Conservation (phyloP, 2,329 filamentous ascomycete genomes). For the Fusarium acutatum region DNA sequence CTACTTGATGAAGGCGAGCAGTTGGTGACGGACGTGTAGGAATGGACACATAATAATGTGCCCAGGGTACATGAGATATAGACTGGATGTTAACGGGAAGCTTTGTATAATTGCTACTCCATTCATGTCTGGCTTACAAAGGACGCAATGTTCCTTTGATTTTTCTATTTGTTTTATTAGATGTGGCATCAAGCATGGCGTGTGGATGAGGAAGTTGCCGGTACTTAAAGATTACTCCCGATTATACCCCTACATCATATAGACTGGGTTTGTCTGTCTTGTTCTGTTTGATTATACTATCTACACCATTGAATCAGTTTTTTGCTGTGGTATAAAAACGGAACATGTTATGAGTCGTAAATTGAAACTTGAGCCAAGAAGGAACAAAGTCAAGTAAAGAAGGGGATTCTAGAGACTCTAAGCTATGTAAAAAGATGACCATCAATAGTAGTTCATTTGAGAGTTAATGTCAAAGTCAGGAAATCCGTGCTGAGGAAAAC, state of each 20-base stretch:
- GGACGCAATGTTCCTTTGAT: neutral
- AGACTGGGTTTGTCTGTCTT: constrained; percentile 12
- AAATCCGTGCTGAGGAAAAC: neutral
- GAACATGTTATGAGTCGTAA: neutral
- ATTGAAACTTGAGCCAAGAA: neutral
- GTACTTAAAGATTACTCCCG: constrained; percentile 15
- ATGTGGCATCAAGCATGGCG: constrained; percentile 22
- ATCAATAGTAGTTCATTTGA: neutral
- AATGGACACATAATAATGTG: neutral
- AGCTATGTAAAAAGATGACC: neutral
- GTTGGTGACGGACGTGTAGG: constrained; percentile 73
- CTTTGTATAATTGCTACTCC: neutral
- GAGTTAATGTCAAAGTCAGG: constrained; percentile 3
- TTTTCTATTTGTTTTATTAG: constrained; percentile 15
- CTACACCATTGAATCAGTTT: neutral
- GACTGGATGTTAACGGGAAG: neutral
- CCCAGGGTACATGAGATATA: neutral
- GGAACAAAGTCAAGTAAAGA: neutral
- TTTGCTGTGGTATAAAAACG: neutral
- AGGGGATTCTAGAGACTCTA: neutral
- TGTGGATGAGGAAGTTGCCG: neutral
- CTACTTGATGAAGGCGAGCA: constrained; percentile 95
- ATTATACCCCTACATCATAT: constrained; percentile 36
- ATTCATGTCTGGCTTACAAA: constrained; percentile 5
- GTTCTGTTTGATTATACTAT: constrained; percentile 2